phyloP scores from a whole-genome alignment of 805 yeast genomes.

The Metschnikowia orientalis region DNA sequence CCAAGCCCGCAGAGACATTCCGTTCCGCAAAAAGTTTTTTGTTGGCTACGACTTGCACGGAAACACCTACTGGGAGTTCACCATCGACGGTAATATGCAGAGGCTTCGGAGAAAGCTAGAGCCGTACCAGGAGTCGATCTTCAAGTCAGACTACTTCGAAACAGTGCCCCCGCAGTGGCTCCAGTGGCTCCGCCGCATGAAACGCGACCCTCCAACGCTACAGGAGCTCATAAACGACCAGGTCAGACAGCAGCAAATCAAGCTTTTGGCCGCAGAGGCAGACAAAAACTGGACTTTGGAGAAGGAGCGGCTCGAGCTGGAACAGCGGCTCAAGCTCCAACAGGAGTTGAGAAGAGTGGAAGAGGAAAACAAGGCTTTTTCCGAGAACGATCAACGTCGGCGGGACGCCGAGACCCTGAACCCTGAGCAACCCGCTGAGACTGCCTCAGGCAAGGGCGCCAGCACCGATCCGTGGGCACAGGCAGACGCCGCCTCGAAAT shows the following conservation, averaged over 20 bases:
- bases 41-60: slow-evolving; percentile 79
- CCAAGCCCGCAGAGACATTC: slow-evolving; percentile 58
- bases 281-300: slow-evolving; percentile 40
- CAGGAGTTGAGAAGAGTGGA: slow-evolving; percentile 26
- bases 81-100: slow-evolving; percentile 47
- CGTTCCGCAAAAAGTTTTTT: slow-evolving; percentile 66
- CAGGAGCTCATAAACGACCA: slow-evolving; percentile 59
- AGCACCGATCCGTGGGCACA: slow-evolving; percentile 32
- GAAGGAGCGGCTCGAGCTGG: slow-evolving; percentile 30
- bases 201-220: slow-evolving; percentile 56
- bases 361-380: slow-evolving; percentile 10
- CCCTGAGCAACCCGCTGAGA: neutral
- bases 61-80: slow-evolving; percentile 82
- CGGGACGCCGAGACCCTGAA: slow-evolving; percentile 1
- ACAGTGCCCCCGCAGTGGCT: slow-evolving; percentile 71
- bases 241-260: slow-evolving; percentile 49
- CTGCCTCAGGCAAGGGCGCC: neutral
- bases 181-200: slow-evolving; percentile 71
- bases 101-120: slow-evolving; percentile 61
- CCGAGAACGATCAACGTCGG: no score
- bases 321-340: slow-evolving; percentile 28
- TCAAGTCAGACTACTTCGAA: slow-evolving; percentile 54
- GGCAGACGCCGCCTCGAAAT: slow-evolving; percentile 24
- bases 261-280: slow-evolving; percentile 45
- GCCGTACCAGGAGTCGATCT: slow-evolving; percentile 44